Evolutionary conservation across 225 moss, liverwort and hornwort species (phyloP).

Genomic region (Takakia lepidozioides): DNA sequence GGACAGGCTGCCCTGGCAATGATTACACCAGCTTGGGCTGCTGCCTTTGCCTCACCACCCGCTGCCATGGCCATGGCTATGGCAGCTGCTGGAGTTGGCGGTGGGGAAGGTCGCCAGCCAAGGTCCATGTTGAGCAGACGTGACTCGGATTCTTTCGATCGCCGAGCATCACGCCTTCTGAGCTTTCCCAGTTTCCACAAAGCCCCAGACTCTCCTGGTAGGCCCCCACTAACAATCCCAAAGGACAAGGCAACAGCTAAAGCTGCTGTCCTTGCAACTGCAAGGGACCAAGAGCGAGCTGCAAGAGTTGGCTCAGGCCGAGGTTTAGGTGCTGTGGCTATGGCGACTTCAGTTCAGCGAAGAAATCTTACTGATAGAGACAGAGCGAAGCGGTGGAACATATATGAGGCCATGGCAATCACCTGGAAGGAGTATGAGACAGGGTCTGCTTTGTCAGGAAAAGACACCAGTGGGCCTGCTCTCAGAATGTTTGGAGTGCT

Average conservation of each 20-base stretch:
- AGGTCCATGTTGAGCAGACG: too few species aligned
- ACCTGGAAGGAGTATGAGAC: constrained; percentile 79
- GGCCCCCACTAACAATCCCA: constrained; percentile 31
- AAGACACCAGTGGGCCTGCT: constrained; percentile 45
- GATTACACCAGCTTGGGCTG: constrained; percentile 95
- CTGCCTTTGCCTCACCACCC: constrained; percentile 96
- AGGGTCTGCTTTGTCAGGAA: constrained; percentile 38
- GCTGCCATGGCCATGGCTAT: constrained; percentile 96
- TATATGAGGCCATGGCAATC: constrained; percentile 82
- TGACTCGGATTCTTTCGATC: constrained; percentile 39
- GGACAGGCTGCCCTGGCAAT: constrained; percentile 88
- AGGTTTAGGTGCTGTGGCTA: constrained; percentile 91
- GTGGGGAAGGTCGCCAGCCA: constrained; percentile 59
- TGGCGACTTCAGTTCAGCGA: constrained; percentile 95
- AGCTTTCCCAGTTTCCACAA: constrained; percentile 54
- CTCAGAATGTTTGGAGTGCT: constrained; percentile 69
- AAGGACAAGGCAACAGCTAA: constrained; percentile 81
- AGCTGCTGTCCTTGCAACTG: constrained; percentile 72
- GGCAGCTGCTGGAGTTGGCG: constrained; percentile 95
- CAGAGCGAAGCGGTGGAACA: constrained; percentile 83
- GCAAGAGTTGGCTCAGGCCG: constrained; percentile 92
- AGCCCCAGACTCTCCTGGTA: constrained; percentile 52
- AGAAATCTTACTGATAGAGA: constrained; percentile 83
- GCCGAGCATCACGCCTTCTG: constrained; percentile 65
- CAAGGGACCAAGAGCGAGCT: constrained; percentile 92